Conservation (phyloP, 73 alveolate genomes). For the Paraurostyla sp. region DNA sequence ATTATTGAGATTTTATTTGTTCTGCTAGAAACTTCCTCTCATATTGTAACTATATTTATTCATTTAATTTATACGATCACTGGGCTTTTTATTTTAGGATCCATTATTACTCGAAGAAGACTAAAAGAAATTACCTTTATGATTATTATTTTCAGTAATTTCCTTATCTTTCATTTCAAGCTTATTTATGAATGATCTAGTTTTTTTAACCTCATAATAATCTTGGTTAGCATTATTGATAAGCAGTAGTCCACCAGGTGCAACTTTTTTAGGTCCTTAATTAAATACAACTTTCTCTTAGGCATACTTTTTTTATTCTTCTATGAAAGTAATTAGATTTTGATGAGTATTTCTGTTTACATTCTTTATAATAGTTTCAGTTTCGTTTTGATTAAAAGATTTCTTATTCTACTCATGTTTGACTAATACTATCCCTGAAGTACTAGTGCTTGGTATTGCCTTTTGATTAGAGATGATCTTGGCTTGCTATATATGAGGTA, state of each 20-base stretch:
- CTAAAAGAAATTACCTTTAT: not conserved
- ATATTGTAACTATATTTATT: no score
- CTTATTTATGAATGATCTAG: conserved; percentile 5
- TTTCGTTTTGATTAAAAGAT: not conserved
- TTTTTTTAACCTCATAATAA: not conserved
- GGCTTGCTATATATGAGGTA: not conserved
- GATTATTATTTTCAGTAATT: not conserved
- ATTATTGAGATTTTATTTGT: no score
- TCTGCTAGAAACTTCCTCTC: no score
- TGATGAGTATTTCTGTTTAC: conserved; percentile 1
- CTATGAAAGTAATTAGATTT: conserved; percentile 17
- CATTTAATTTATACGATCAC: no score
- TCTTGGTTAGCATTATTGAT: no score
- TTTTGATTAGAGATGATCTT: not conserved
- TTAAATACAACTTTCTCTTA: no score
- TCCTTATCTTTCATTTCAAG: conserved; percentile 7
- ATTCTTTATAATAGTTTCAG: not conserved
- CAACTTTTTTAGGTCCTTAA: no score
- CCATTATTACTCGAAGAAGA: not conserved
- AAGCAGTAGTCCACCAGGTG: no score
- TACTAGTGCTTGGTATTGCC: no score
- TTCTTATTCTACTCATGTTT: not conserved
- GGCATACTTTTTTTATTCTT: conserved; percentile 8
- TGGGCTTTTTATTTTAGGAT: not conserved
- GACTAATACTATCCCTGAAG: not conserved